Percentiles rank a stretch among this genome's conserved stretches.
phyloP scores from a whole-genome alignment of 2,329 filamentous ascomycete species.

The Diaporthe nobilis region DNA sequence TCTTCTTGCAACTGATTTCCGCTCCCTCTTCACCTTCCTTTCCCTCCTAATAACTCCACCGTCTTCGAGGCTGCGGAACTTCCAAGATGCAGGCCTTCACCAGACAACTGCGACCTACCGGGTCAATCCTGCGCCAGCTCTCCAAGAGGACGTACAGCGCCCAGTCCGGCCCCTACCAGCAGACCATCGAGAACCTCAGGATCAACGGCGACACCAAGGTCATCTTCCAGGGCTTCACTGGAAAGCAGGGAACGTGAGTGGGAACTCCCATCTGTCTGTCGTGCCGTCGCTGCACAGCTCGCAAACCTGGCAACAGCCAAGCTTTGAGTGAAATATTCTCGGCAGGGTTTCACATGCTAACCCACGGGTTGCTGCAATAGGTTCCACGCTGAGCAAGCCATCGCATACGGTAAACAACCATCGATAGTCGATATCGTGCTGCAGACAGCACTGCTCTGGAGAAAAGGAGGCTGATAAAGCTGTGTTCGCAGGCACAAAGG shows the following conservation, averaged over 20 bases:
- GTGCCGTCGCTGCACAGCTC: neutral
- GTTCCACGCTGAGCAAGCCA: slow-evolving; percentile 97
- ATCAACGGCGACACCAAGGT: slow-evolving; percentile 96
- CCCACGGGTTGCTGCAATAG: slow-evolving; percentile 63
- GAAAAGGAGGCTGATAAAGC: slow-evolving; percentile 36
- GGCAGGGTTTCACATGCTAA: slow-evolving; percentile 42
- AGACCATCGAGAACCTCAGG: slow-evolving; percentile 87
- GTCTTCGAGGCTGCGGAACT: slow-evolving; percentile 36
- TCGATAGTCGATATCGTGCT: slow-evolving; percentile 6
- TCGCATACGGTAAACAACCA: slow-evolving; percentile 88
- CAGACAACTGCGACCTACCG: slow-evolving; percentile 77
- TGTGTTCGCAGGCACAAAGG: slow-evolving; percentile 81
- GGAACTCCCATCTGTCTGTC: neutral
- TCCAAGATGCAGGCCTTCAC: slow-evolving; percentile 88
- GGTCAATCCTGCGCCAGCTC: slow-evolving; percentile 76
- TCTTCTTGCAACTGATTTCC: slow-evolving; percentile 38
- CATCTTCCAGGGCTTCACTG: slow-evolving; percentile 96
- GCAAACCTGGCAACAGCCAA: slow-evolving; percentile 6
- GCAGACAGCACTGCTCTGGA: neutral
- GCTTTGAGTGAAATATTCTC: slow-evolving; percentile 19
- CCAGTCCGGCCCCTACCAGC: slow-evolving; percentile 76
- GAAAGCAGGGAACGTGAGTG: slow-evolving; percentile 93
- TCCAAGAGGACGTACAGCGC: slow-evolving; percentile 82
- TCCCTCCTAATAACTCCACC: neutral
- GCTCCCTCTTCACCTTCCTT: slow-evolving; percentile 7